These are phyloP conservation scores for Hyphopichia wangnamkhiaoensis DNA, from an alignment of 1,139 yeast genomes.

Conservation along the genomic window DNA sequence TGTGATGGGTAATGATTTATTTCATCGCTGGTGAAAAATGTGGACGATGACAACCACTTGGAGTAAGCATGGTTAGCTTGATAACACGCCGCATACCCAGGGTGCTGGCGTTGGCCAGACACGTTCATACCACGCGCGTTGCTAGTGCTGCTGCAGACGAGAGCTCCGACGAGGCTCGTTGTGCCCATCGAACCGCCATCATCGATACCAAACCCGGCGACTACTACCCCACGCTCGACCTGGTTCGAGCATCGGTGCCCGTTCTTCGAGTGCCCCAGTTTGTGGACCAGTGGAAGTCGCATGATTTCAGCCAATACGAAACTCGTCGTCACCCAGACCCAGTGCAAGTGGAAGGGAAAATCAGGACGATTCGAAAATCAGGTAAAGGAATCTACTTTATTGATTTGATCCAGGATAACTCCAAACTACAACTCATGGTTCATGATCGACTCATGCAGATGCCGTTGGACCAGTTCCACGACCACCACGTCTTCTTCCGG, in stretches of 20 bases:
- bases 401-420: constrained; percentile 62
- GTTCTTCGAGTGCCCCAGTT: constrained; percentile 19
- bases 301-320: constrained; percentile 18
- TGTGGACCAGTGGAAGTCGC: constrained; percentile 15
- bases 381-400: constrained; percentile 70
- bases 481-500: constrained; percentile 47
- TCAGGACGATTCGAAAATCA: constrained; percentile 55
- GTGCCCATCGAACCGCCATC: not conserved
- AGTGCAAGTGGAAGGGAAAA: constrained; percentile 54
- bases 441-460: constrained; percentile 50
- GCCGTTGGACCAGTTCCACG: constrained; percentile 44
- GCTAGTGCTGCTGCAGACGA: not conserved
- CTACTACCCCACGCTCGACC: constrained; percentile 2
- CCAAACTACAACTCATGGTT: constrained; percentile 60
- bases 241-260: not conserved
- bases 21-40: too few species aligned
- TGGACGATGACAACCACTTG: not conserved
- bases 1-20: too few species aligned
- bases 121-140: not conserved
- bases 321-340: constrained; percentile 15
- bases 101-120: too few species aligned
- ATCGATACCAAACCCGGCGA: not conserved
- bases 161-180: constrained; percentile 1
- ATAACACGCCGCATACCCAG: not conserved
- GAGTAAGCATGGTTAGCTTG: too few species aligned